Evolutionary conservation across 1,139 yeast genomes (phyloP).

Genomic region (Yamadazyma blattariae): DNA sequence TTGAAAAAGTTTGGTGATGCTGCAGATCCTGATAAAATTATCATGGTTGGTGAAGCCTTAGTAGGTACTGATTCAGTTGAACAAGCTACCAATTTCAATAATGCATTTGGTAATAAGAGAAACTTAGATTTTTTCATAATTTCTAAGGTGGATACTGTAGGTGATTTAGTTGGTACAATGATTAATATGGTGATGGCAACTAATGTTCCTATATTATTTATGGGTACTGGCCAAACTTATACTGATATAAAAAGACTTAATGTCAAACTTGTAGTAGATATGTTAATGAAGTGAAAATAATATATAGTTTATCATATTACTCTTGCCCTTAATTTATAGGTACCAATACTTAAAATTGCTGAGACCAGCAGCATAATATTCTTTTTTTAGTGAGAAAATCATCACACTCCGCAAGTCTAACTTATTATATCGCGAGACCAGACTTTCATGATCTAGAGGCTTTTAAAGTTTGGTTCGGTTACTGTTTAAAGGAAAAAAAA

Average conservation of each 20-base stretch:
- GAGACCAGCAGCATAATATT: too few species aligned
- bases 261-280: slow-evolving; percentile 88
- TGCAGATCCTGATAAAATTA: slow-evolving; percentile 92
- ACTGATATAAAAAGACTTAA: slow-evolving; percentile 92
- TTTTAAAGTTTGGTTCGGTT: too few species aligned
- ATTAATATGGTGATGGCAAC: slow-evolving; percentile 98
- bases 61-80: slow-evolving; percentile 97
- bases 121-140: slow-evolving; percentile 87
- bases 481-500: too few species aligned
- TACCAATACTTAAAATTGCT: too few species aligned
- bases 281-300: slow-evolving; percentile 51
- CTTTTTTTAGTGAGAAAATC: too few species aligned
- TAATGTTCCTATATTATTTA: slow-evolving; percentile 89
- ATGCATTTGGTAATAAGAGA: slow-evolving; percentile 85
- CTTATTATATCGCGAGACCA: too few species aligned
- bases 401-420: too few species aligned
- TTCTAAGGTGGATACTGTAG: slow-evolving; percentile 96
- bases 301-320: too few species aligned
- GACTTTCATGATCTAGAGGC: too few species aligned
- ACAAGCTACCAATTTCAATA: slow-evolving; percentile 90
- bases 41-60: slow-evolving; percentile 98
- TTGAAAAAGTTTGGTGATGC: slow-evolving; percentile 92
- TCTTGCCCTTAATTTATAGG: too few species aligned
- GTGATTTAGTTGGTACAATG: slow-evolving; percentile 94
- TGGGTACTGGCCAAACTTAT: slow-evolving; percentile 96